These are phyloP conservation scores for Vanilla planifolia DNA, from an alignment of 106 monocot species.

Conservation along the genomic window DNA sequence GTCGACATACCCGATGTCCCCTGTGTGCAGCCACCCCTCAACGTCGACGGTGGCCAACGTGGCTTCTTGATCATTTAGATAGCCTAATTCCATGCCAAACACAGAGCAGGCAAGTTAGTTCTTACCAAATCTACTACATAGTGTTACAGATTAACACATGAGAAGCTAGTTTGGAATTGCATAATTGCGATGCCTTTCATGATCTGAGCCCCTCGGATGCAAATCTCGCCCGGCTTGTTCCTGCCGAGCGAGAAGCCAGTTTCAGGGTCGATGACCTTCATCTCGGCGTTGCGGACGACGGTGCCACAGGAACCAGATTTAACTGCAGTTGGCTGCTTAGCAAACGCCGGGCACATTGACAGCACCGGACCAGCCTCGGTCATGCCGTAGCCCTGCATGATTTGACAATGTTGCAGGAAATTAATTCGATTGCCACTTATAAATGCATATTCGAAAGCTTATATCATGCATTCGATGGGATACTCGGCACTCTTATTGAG, in stretches of 20 bases:
- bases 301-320: slow-evolving; percentile 67
- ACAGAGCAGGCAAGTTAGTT: not conserved
- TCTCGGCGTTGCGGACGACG: slow-evolving; percentile 61
- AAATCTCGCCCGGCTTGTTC: slow-evolving; percentile 65
- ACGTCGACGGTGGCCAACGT: slow-evolving; percentile 70
- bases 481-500: too few species aligned
- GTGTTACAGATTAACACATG: not conserved
- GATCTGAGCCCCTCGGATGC: slow-evolving; percentile 67
- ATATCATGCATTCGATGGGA: too few species aligned
- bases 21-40: slow-evolving; percentile 92
- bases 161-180: too few species aligned
- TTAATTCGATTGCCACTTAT: too few species aligned
- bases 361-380: slow-evolving; percentile 75
- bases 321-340: slow-evolving; percentile 26
- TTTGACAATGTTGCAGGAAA: too few species aligned
- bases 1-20: slow-evolving; percentile 88
- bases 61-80: slow-evolving; percentile 75
- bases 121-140: not conserved
- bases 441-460: too few species aligned
- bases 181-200: slow-evolving; percentile 39
- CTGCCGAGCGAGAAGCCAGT: slow-evolving; percentile 47
- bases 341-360: slow-evolving; percentile 66
- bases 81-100: slow-evolving; percentile 23
- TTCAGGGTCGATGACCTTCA: slow-evolving; percentile 56
- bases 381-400: slow-evolving; percentile 65